phyloP scores from a whole-genome alignment of 1,284 basidiomycete genomes.

The Fomitopsis betulina region DNA sequence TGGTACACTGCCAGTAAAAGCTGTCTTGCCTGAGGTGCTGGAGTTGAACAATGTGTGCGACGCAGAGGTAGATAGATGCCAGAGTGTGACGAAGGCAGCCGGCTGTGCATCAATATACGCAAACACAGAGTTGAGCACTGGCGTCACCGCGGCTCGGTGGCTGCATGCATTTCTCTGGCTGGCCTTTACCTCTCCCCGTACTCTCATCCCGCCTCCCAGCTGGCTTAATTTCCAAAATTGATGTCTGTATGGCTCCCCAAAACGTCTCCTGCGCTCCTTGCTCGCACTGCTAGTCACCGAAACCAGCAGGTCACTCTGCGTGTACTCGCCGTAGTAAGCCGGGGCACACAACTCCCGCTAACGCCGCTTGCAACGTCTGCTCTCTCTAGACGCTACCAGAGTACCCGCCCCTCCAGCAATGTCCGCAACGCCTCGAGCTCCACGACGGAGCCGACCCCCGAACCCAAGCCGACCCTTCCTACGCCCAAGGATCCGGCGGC shows the following conservation, averaged over 20 bases:
- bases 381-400: constrained; percentile 19
- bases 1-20: neutral
- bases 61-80: too few species aligned
- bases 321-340: constrained; percentile 26
- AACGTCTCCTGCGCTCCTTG: constrained; percentile 37
- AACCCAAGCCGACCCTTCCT: constrained; percentile 46
- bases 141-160: constrained; percentile 4
- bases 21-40: neutral
- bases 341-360: constrained; percentile 12
- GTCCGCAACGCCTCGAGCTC: constrained; percentile 10
- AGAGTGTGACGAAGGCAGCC: too few species aligned
- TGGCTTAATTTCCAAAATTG: constrained; percentile 2
- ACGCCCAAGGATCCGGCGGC: constrained; percentile 44
- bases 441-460: constrained; percentile 18
- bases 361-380: constrained; percentile 10
- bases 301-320: constrained; percentile 20
- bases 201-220: neutral
- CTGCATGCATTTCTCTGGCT: neutral
- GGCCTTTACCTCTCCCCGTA: neutral
- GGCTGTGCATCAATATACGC: neutral
- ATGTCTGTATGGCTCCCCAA: constrained; percentile 34
- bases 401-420: constrained; percentile 18
- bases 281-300: constrained; percentile 31
- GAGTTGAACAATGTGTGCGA: neutral
- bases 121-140: constrained; percentile 3